phyloP scores from a whole-genome alignment of 345 rosid genomes.

The Melastoma malabathricum region DNA sequence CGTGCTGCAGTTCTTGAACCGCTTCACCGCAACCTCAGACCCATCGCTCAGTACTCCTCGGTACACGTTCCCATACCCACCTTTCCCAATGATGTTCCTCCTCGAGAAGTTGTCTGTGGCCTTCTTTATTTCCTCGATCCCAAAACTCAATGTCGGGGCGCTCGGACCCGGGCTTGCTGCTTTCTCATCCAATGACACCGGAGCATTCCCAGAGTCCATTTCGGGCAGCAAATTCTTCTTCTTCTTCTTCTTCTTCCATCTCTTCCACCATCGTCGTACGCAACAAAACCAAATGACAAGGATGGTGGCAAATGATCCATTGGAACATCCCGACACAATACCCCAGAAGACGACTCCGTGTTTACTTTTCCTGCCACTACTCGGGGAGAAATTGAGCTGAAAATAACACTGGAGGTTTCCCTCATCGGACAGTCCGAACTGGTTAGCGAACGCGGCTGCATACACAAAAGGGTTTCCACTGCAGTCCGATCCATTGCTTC shows the following conservation, averaged over 20 bases:
- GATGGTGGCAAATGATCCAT: slow-evolving; percentile 14
- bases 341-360: slow-evolving; percentile 18
- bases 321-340: slow-evolving; percentile 11
- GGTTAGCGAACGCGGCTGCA: slow-evolving; percentile 42
- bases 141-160: slow-evolving; percentile 44
- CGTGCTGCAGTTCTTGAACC: slow-evolving; percentile 77
- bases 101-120: slow-evolving; percentile 66
- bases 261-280: slow-evolving; percentile 15
- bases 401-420: slow-evolving; percentile 58
- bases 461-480: slow-evolving; percentile 43
- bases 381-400: slow-evolving; percentile 17
- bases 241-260: slow-evolving; percentile 10
- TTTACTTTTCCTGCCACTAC: slow-evolving; percentile 8
- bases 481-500: slow-evolving; percentile 58
- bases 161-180: slow-evolving; percentile 12
- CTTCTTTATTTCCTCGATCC: slow-evolving; percentile 61
- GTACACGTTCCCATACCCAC: slow-evolving; percentile 83
- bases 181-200: slow-evolving; percentile 21
- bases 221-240: slow-evolving; percentile 9
- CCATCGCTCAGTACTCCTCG: slow-evolving; percentile 55
- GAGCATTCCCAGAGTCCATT: slow-evolving; percentile 17
- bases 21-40: slow-evolving; percentile 64
- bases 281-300: slow-evolving; percentile 35
- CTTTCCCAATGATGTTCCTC: slow-evolving; percentile 58
- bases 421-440: slow-evolving; percentile 37